Percentiles rank a stretch among this genome's conserved stretches.
Conservation (phyloP, 768 basidiomycete species). For the Mycena maculata region DNA sequence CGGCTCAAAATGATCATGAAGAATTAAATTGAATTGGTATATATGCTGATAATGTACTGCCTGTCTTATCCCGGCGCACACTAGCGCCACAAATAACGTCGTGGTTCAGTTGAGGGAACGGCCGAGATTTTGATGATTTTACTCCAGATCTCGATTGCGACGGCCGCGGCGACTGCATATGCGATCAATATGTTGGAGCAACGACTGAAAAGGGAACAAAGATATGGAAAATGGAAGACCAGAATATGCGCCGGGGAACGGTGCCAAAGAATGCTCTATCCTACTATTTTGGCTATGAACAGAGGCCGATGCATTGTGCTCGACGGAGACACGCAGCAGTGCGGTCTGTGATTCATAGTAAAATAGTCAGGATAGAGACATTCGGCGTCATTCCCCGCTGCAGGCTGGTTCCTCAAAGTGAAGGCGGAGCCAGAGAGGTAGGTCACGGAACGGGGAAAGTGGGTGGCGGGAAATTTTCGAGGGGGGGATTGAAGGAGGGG, state of each 20-base stretch:
- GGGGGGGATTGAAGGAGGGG: background rate
- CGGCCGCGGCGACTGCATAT: too few relatives aligned
- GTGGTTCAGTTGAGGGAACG: too few relatives aligned
- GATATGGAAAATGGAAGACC: background rate
- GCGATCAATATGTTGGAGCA: too few relatives aligned
- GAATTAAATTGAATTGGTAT: too few relatives aligned
- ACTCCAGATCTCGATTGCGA: too few relatives aligned
- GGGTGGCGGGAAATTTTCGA: background rate
- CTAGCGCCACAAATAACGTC: too few relatives aligned
- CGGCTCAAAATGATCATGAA: too few relatives aligned
- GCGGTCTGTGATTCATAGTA: conserved; percentile 54
- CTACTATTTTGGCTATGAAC: conserved; percentile 73
- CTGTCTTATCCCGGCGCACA: too few relatives aligned
- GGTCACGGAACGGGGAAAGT: too few relatives aligned
- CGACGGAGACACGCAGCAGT: conserved; percentile 45
- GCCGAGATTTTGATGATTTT: too few relatives aligned
- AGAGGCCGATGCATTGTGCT: conserved; percentile 51
- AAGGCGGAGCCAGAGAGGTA: background rate
- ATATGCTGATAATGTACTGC: too few relatives aligned
- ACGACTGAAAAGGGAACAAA: background rate
- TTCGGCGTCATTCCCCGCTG: background rate
- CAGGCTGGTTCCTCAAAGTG: background rate
- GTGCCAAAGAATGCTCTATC: conserved; percentile 39
- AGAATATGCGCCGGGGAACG: background rate
- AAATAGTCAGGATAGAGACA: conserved; percentile 37